phyloP scores from a whole-genome alignment of 1,284 basidiomycete genomes.

The Trichosporon inkin region DNA sequence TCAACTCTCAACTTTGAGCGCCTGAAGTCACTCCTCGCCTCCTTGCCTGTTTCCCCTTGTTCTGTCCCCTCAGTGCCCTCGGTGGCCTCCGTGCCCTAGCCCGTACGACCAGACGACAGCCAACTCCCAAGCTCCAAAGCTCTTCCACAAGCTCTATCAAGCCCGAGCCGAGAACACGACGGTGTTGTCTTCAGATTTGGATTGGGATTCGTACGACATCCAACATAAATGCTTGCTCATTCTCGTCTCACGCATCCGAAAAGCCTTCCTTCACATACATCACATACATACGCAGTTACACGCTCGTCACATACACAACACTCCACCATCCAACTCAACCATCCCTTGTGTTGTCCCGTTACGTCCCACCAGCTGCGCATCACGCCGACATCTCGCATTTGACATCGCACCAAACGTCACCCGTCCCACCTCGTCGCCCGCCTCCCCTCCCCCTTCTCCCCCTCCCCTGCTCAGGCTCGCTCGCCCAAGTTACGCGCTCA shows the following conservation, averaged over 20 bases:
- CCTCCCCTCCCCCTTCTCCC: not conserved
- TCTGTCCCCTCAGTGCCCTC: not conserved
- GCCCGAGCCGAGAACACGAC: slow-evolving; percentile 8
- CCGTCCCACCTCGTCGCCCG: not conserved
- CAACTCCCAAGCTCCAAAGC: not conserved
- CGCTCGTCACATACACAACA: not conserved
- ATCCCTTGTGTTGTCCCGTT: not conserved
- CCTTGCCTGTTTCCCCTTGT: slow-evolving; percentile 2
- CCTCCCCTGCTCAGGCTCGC: not conserved
- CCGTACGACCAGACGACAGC: not conserved
- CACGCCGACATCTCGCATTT: not conserved
- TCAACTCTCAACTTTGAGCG: slow-evolving; percentile 5
- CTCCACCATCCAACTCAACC: not conserved
- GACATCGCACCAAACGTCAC: not conserved
- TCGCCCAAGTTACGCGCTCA: not conserved
- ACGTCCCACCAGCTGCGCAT: not conserved
- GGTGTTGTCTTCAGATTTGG: slow-evolving; percentile 6
- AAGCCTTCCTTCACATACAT: slow-evolving; percentile 5
- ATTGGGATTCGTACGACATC: slow-evolving; percentile 8
- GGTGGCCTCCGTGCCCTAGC: not conserved
- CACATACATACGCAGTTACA: slow-evolving; percentile 10
- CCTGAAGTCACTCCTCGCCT: not conserved
- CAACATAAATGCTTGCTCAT: not conserved
- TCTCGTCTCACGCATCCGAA: slow-evolving; percentile 1
- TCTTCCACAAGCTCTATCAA: not conserved